Base-by-base conservation (phyloP, 2,329 filamentous ascomycete species). In the Aspergillus viridinutans region DNA sequence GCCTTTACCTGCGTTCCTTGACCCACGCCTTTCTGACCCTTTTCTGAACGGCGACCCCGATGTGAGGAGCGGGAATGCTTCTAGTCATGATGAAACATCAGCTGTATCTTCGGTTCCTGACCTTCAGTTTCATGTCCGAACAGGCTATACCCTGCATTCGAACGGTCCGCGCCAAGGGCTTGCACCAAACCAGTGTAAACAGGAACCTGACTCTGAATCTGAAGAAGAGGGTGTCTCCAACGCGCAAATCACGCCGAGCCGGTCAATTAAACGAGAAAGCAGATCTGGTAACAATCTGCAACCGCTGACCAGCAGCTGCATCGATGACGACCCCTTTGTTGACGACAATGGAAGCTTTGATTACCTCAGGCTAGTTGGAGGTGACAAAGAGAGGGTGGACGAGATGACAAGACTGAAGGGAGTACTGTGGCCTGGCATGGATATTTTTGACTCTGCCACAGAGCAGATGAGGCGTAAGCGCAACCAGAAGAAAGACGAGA, bases 401-500 rank as follows among this genome's bases (percentile, higher is more conserved):
- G 75, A 76, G 38, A 71, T 74, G 35, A 65, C 70, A 51, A 73
- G 74, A 60, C 64, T 81, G 38, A 81, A 81, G 61, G 79, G 79
- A 1, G 69, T 79, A 20, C 63, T 75, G 38, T 81, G 77, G 76
- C 79, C 79, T 26, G 79, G 79, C 21, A 81, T 81, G 79, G 76
- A 77, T 58, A 69, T 81, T 29, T 81, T 81, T 60, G 79, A 81
- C 64, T 78, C 79, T 29, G 79, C 79, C 14, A 79, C 78, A 0
- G 69, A 74, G 55, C 73, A 78, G 53, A 80, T 79, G 75, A 76
- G 74, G 59, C 74, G 75, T 47, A 78, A 74, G 58, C 76, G 79
- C 43, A 81, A 81, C 56, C 79, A 81, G 64, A 81, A 79, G 62
- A 81, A 81, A 59, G 78, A 81, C 49, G 71, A 70, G 12, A 75